Evolutionary conservation across 208 protist genomes (phyloP), one percentile per base, ranked within the genome.

Genomic region (Acanthamoeba culbertsoni): DNA sequence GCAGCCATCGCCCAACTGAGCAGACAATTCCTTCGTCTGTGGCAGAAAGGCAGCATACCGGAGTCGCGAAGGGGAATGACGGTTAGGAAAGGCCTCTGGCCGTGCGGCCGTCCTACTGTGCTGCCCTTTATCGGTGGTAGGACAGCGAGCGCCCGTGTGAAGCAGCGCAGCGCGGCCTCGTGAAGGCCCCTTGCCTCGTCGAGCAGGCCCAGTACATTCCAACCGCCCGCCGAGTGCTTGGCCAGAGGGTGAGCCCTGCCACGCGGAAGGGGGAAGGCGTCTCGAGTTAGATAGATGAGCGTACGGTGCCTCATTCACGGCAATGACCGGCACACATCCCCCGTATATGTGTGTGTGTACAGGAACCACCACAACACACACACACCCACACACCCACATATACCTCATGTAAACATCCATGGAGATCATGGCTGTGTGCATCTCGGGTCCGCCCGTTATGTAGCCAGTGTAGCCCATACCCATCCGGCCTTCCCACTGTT

Each of bases 331-430:
- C 48, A 55, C 48, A 55, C 48, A 55, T 55, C 48, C 8, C 12
- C 8, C 12, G 12, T 55, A 8, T 23, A 55, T 8, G 12, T 18
- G 48, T 18, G 18, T n/a, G n/a, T n/a, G n/a, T n/a, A 55, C 48
- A 18, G 18, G 8, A 55, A 18, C 48, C 8, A 55, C 48, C 8
- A 55, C 18, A 18, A 55, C 48, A 55, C 8, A 8, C 7, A 68
- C 20, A 26, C 8, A 68, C 7, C 12, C 7, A 51, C 37, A 28
- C 18, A 46, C 26, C 5, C 18, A 10, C 0, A n/a, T 10, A 26
- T 55, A 84, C 73, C 73, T 37, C 73, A 84, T 84, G 73, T 84
- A 84, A 26, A 55, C 23, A 5, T 84, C 73, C 73, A 84, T 84
- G 23, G 73, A 55, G 26, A 42, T 37, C 73, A 84, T 84, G 45